Evolutionary conservation across 139 green algal genomes (phyloP).

Genomic region (Volvox reticuliferus): DNA sequence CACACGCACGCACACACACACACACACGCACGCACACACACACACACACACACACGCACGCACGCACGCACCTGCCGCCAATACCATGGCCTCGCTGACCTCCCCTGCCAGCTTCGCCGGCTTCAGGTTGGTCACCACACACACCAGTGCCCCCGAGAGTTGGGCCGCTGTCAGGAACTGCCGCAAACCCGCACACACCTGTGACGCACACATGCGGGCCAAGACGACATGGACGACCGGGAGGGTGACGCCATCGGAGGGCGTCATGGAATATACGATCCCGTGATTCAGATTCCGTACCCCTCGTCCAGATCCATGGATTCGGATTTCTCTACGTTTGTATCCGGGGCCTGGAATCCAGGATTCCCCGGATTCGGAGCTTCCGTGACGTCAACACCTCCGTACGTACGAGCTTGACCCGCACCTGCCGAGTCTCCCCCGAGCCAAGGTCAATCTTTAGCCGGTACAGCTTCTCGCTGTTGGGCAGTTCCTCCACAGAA

Average conservation of each 20-base stretch:
- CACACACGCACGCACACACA: not conserved
- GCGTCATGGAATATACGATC: no score
- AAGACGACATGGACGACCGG: no score
- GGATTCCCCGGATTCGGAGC: no score
- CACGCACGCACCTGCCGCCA: slow-evolving; percentile 55
- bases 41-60: not conserved
- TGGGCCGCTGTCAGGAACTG: slow-evolving; percentile 55
- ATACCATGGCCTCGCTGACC: slow-evolving; percentile 72
- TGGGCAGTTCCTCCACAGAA: slow-evolving; percentile 48
- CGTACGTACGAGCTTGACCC: not conserved
- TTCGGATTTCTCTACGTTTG: no score
- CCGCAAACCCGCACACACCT: slow-evolving; percentile 64
- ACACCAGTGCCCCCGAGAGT: slow-evolving; percentile 57
- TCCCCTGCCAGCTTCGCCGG: slow-evolving; percentile 70
- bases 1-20: no score
- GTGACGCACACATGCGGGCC: not conserved
- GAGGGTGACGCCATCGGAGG: no score
- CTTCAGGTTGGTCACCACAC: slow-evolving; percentile 76
- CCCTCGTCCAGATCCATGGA: no score
- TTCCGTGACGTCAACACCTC: no score
- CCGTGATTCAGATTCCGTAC: no score
- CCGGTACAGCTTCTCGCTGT: slow-evolving; percentile 74
- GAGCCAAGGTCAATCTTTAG: slow-evolving; percentile 57
- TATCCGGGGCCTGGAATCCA: no score
- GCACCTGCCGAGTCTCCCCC: slow-evolving; percentile 55